phyloP scores from a whole-genome alignment of 192 early-diverging fungal genomes.

The Obelidium mucronatum region DNA sequence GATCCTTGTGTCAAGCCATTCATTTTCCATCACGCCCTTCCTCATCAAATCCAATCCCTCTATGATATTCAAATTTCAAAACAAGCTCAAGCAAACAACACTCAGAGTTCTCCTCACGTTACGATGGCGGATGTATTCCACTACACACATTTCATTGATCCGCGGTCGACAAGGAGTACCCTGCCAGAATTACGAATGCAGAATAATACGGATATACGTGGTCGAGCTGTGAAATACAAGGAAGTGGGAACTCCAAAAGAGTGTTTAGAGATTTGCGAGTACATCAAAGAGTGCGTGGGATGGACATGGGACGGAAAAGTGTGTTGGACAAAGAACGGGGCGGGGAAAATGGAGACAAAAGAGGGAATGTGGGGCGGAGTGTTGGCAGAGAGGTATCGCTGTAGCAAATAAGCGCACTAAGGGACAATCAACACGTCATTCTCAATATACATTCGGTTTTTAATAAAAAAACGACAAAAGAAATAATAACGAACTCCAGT shows the following conservation, averaged over 20 bases:
- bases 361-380: constrained; percentile 37
- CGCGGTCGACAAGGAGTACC: background rate
- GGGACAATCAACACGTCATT: background rate
- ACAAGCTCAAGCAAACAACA: background rate
- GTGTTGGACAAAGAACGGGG: constrained; percentile 27
- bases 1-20: constrained; percentile 49
- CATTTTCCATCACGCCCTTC: constrained; percentile 50
- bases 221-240: background rate
- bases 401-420: constrained; percentile 8
- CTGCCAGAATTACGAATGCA: background rate
- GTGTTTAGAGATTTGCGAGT: constrained; percentile 22
- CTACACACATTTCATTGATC: background rate
- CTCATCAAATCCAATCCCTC: constrained; percentile 39
- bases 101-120: too few species aligned
- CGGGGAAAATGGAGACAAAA: constrained; percentile 13
- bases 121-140: constrained; percentile 27
- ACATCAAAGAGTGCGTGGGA: constrained; percentile 15
- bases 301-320: constrained; percentile 34
- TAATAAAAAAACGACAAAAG: too few species aligned
- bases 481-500: too few species aligned
- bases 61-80: constrained; percentile 36
- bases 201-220: constrained; percentile 5
- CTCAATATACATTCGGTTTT: too few species aligned
- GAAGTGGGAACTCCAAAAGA: background rate
- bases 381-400: constrained; percentile 27